phyloP scores from a whole-genome alignment of 371 early-diverging fungal species.

The Actinomortierella ambigua region DNA sequence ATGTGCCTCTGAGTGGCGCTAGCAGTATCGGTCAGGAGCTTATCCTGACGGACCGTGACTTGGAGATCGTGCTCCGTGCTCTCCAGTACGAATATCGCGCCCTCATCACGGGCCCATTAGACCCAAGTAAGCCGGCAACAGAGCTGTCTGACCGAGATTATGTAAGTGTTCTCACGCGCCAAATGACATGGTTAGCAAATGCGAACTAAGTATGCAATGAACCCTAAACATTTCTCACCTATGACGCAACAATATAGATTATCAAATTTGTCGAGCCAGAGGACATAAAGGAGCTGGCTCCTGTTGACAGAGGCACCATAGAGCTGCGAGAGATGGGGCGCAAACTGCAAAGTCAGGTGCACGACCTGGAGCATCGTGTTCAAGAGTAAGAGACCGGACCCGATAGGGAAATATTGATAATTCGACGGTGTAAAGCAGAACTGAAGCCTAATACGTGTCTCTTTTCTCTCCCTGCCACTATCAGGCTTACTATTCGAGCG shows the following conservation, averaged over 20 bases:
- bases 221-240: not conserved
- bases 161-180: no score
- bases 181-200: no score
- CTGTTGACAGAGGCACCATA: constrained; percentile 32
- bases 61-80: constrained; percentile 33
- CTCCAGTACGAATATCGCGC: constrained; percentile 35
- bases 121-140: constrained; percentile 13
- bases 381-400: constrained; percentile 17
- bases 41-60: constrained; percentile 37
- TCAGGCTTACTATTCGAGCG: constrained; percentile 30
- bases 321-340: constrained; percentile 28
- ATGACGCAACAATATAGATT: constrained; percentile 11
- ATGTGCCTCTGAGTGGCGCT: not conserved
- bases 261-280: constrained; percentile 35
- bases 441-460: no score
- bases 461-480: no score
- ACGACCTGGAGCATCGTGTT: constrained; percentile 30
- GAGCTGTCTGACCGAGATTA: constrained; percentile 31
- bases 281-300: constrained; percentile 24
- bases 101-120: constrained; percentile 22
- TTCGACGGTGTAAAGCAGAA: no score
- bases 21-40: constrained; percentile 13
- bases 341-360: constrained; percentile 26
- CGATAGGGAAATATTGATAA: no score
- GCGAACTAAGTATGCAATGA: not conserved